Evolutionary conservation across 176 grass and related monocot species (phyloP), one percentile per base, ranked within the genome.

Genomic region (Ensete glaucum): DNA sequence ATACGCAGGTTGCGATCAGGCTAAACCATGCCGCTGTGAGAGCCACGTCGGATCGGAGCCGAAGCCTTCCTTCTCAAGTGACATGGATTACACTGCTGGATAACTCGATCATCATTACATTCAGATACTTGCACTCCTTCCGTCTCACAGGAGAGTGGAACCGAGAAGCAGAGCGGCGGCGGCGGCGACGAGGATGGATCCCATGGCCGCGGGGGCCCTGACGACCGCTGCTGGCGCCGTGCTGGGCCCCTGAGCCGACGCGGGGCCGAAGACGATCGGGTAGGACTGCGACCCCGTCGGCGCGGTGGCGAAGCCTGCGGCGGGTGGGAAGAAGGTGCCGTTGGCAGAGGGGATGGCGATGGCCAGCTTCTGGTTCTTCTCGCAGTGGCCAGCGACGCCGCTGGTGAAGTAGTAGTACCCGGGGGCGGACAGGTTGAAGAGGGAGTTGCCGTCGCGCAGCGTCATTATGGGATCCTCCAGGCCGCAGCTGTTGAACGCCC

Each of bases 361-460:
- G 50, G 73, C 65, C 25, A 96, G 77, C 83, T 86, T 96, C 89
- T 96, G 92, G 2, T 84, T 81, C 85, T 83, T 96, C n/a, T 74
- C 78, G 85, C 92, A 96, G 73, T 84, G 92, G 0, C 83, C 87
- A 2, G 81, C 69, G 25, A 81, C 49, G 57, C 80, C 81, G 68
- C 92, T 96, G 78, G 55, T 88, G 83, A 84, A 92, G 85, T 90
- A 96, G 72, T 73, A 54, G 8, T 81, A 78, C 0, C 89, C 92
- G 0, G 92, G 81, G 19, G 70, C 8, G 52, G 89, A 90, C 63
- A 96, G 89, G 76, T 96, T 96, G 83, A 92, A 89, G 55, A 88
- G 7, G 64, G 92, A 92, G 87, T 96, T 96, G 22, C 92, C 92
- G 73, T 96, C 89, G 49, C 72, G 81, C 21, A 96, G 81, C 52